Percentiles rank a stretch among this genome's conserved stretches.
Evolutionary conservation across 1,284 basidiomycete genomes (phyloP).

Genomic region (Xerocomus nothofagi): DNA sequence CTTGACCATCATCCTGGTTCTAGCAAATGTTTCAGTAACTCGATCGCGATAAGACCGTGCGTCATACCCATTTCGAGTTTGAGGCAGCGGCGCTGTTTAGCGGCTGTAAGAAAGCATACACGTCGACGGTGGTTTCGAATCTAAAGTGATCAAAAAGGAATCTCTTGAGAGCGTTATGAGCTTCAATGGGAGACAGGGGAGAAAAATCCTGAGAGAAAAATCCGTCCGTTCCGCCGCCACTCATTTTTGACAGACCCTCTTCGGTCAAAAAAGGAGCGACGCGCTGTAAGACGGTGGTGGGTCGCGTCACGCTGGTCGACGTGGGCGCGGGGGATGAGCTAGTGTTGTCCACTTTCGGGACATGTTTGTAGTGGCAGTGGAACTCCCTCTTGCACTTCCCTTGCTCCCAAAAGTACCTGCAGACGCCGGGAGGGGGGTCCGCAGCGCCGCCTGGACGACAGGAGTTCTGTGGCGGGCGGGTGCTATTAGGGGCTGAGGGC

Average conservation of each 20-base stretch:
- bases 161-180: constrained; percentile 48
- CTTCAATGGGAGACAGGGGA: constrained; percentile 46
- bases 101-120: constrained; percentile 51
- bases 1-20: constrained; percentile 56
- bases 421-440: constrained; percentile 35
- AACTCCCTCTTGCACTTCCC: constrained; percentile 52
- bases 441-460: constrained; percentile 10
- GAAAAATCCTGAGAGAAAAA: constrained; percentile 34
- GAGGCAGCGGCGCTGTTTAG: constrained; percentile 48
- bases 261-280: constrained; percentile 48
- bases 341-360: constrained; percentile 17
- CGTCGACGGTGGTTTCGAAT: constrained; percentile 42
- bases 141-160: constrained; percentile 47
- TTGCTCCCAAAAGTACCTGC: constrained; percentile 51
- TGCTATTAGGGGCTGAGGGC: constrained; percentile 8
- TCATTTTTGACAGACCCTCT: constrained; percentile 47
- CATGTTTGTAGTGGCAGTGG: constrained; percentile 48
- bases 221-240: constrained; percentile 37
- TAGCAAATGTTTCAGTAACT: constrained; percentile 22
- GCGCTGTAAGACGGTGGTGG: constrained; percentile 23
- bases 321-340: background rate
- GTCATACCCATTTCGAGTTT: constrained; percentile 54
- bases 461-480: constrained; percentile 4
- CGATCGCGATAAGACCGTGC: background rate
- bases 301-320: background rate